Base-by-base conservation (phyloP, 805 yeast genomes). In the Saccharomycopsis sp. region DNA sequence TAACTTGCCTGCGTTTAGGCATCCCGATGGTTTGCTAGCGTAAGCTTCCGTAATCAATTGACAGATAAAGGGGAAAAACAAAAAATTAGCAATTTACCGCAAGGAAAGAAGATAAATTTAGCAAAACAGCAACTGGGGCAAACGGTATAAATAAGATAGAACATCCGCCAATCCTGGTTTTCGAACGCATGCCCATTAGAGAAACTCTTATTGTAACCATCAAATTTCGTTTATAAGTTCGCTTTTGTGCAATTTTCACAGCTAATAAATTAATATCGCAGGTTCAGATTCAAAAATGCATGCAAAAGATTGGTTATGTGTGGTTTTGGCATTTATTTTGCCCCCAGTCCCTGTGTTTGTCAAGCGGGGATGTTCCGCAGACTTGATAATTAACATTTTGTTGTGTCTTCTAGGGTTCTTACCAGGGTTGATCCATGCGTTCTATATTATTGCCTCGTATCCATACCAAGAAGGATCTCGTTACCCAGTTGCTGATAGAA, bases 321-420 rank as follows among this genome's bases (percentile, higher is more conserved):
- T 87, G 1, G 75, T 85, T 53, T 66, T 87, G 56, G 89, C 89
- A 1, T 75, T 86, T 57, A 81, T 87, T 67, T 65, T 85, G 8
- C 92, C 92, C 9, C 90, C 90, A 5, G 72, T 86, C 44, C 87
- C 91, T 7, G 91, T 87, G 23, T 77, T 82, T 53, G 67, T 85
- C 61, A 87, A 87, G 69, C 73, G 88, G 64, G 91, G 91, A 1
- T 75, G 76, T 56, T 78, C 85, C 2, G 78, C 81, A 41, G 88
- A 83, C 65, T 80, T 77, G 63, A 73, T 79, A 72, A 79, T 86
- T 61, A 87, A 86, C 67, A 74, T 86, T 47, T 68, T 81, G 24
- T 73, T 87, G 48, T 82, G 84, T 62, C 54, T 83, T 7, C 70
- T 86, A 34, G 89, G 91, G 1, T 83, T 79, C 68, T 70, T 87